These are phyloP conservation scores for Abortiporus biennis DNA, from an alignment of 1,284 basidiomycete genomes.

Conservation along the genomic window DNA sequence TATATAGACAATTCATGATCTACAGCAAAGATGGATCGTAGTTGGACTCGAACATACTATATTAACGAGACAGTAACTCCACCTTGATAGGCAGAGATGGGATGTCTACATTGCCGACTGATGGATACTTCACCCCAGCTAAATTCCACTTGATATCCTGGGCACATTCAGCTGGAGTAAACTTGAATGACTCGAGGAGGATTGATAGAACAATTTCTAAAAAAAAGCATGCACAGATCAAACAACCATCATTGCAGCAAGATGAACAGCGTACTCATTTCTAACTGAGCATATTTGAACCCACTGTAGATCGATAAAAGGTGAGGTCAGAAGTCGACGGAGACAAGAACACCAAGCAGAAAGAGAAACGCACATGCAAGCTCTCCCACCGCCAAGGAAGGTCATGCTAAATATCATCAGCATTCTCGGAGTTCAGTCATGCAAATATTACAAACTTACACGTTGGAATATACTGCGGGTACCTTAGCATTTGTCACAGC, in stretches of 20 bases:
- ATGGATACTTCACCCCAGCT: conserved; percentile 9
- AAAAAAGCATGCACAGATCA: background rate
- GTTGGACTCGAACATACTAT: too few relatives aligned
- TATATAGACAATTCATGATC: too few relatives aligned
- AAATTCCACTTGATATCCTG: conserved; percentile 11
- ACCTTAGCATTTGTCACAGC: conserved; percentile 14
- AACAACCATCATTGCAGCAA: background rate
- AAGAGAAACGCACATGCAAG: conserved; percentile 22
- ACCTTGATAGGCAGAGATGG: background rate
- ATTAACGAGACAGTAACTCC: too few relatives aligned
- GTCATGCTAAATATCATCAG: conserved; percentile 21
- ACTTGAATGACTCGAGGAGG: conserved; percentile 6
- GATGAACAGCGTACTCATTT: conserved; percentile 3
- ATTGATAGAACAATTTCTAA: conserved; percentile 12
- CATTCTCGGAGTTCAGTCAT: background rate
- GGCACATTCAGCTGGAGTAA: conserved; percentile 5
- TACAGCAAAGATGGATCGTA: too few relatives aligned
- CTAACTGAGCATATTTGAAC: background rate
- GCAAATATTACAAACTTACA: conserved; percentile 14
- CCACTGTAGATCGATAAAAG: background rate
- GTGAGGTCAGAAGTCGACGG: background rate
- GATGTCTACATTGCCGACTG: background rate
- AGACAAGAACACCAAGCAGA: background rate
- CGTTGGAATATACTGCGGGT: conserved; percentile 21
- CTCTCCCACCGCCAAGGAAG: conserved; percentile 25